Conservation (phyloP, 2,329 filamentous ascomycete genomes). For the Magnaporthales sp. region DNA sequence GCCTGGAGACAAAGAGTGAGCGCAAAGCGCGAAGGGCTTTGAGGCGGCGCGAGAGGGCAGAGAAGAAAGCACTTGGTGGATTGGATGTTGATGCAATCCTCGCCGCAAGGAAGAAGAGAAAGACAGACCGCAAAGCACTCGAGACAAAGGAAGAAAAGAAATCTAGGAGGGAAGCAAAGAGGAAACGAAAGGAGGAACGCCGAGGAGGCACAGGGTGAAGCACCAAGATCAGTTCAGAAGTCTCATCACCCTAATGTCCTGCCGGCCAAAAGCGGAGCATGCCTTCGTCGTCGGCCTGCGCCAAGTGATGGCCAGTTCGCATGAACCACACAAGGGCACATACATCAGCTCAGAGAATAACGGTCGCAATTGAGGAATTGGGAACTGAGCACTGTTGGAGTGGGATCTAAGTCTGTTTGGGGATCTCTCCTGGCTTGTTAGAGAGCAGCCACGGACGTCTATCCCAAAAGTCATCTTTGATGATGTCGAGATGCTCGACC, state of each 20-base stretch:
- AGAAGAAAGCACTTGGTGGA: conserved; percentile 24
- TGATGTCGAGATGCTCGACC: conserved; percentile 84
- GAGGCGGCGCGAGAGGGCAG: conserved; percentile 17
- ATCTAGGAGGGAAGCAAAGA: conserved; percentile 26
- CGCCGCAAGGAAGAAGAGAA: conserved; percentile 6
- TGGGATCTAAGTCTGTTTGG: conserved; percentile 40
- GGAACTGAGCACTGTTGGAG: not conserved
- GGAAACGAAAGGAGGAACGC: conserved; percentile 13
- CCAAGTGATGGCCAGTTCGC: conserved; percentile 14
- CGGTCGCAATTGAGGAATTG: not conserved
- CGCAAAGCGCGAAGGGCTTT: conserved; percentile 26
- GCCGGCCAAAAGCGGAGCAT: not conserved
- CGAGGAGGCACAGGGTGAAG: conserved; percentile 22
- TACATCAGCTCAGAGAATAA: not conserved
- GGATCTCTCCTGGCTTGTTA: conserved; percentile 62
- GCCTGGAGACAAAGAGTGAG: conserved; percentile 20
- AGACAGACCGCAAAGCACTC: not conserved
- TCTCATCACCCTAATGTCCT: not conserved
- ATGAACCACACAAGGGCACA: not conserved
- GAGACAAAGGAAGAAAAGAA: conserved; percentile 22
- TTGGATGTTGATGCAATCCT: conserved; percentile 12
- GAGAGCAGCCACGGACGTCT: conserved; percentile 75
- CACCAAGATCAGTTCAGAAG: not conserved
- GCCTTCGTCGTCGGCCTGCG: not conserved
- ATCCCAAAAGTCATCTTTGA: conserved; percentile 92